Evolutionary conservation across 352 stramenopile genomes (phyloP), one percentile per base, ranked within the genome.

Genomic region (Pythium inflatum): DNA sequence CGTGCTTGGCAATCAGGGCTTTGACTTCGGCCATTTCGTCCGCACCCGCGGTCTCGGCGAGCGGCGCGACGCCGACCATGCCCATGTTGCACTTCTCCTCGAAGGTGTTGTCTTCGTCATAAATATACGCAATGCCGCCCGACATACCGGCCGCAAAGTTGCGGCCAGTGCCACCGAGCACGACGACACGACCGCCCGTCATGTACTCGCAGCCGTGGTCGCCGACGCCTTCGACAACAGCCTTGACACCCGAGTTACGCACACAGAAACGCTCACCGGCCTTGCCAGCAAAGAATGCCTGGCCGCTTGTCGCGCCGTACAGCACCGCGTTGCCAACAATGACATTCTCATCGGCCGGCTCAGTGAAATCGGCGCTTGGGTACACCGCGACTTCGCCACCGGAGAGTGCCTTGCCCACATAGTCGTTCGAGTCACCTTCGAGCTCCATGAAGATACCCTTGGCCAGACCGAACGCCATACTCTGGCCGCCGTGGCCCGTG

Each of bases 151-250:
- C 96, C 49, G 92, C 96, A 79, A 98, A 98, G 85, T 99, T 99
- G 68, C 95, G 90, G 34, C 97, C 96, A 36, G 94, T 99, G 25
- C 85, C 75, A 20, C 96, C 96, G 8, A 99, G 80, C 51, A 97
- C 88, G 30, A 98, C 92, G 33, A 98, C 88, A 55, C 90, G 77
- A 65, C 95, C 96, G 66, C 96, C 96, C n/a, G 97, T 99, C 97
- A 99, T 99, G 88, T 99, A 99, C 80, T 99, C 97, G 62, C 93
- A 98, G 31, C 95, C 95, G 77, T 99, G 97, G 75, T 99, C 96
- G 70, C 97, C 97, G 46, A 98, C 89, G 56, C 95, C 96, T 79
- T 99, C 97, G 38, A 98, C 95, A 40, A 99, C 95, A 14, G 93
- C 87, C 59, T 97, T 80, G n/a, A 97, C 97, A 53, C 97, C 97